Percentiles rank a stretch among this genome's conserved stretches.
Evolutionary conservation across 2,329 filamentous ascomycete genomes (phyloP).

Genomic region (Penicillium aurantiogriseum): DNA sequence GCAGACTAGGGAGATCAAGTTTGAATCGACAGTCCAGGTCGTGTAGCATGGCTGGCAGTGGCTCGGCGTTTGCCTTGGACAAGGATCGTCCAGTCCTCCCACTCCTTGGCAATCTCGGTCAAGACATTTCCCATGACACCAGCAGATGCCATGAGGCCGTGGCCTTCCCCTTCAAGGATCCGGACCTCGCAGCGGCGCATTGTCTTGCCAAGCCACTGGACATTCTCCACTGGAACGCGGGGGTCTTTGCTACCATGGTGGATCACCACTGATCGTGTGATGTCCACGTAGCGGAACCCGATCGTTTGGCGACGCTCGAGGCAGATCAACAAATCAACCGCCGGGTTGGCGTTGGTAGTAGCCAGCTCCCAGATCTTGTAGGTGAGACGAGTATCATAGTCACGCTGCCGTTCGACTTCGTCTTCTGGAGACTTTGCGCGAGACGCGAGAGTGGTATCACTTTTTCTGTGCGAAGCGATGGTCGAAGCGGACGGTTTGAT

Average conservation of each 20-base stretch:
- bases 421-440: slow-evolving; percentile 25
- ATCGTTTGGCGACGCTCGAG: slow-evolving; percentile 87
- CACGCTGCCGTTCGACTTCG: slow-evolving; percentile 39
- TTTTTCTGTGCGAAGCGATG: slow-evolving; percentile 17
- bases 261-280: slow-evolving; percentile 85
- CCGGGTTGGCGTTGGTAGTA: slow-evolving; percentile 87
- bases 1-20: slow-evolving; percentile 8
- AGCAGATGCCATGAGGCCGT: slow-evolving; percentile 93
- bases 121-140: slow-evolving; percentile 91
- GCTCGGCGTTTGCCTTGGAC: slow-evolving; percentile 45
- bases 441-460: slow-evolving; percentile 25
- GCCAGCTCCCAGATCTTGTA: slow-evolving; percentile 93
- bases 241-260: slow-evolving; percentile 91
- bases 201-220: slow-evolving; percentile 87
- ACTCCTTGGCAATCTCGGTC: slow-evolving; percentile 90
- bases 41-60: slow-evolving; percentile 24
- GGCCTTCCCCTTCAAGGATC: slow-evolving; percentile 85
- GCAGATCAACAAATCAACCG: slow-evolving; percentile 88
- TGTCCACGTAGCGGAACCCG: slow-evolving; percentile 95
- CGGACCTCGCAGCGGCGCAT: slow-evolving; percentile 93
- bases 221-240: slow-evolving; percentile 90
- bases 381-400: slow-evolving; percentile 81
- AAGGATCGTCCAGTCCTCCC: slow-evolving; percentile 78
- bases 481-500: slow-evolving; percentile 18
- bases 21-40: slow-evolving; percentile 20